These are phyloP conservation scores for Termitomyces sp. DNA, from an alignment of 768 basidiomycete species.

Conservation along the genomic window DNA sequence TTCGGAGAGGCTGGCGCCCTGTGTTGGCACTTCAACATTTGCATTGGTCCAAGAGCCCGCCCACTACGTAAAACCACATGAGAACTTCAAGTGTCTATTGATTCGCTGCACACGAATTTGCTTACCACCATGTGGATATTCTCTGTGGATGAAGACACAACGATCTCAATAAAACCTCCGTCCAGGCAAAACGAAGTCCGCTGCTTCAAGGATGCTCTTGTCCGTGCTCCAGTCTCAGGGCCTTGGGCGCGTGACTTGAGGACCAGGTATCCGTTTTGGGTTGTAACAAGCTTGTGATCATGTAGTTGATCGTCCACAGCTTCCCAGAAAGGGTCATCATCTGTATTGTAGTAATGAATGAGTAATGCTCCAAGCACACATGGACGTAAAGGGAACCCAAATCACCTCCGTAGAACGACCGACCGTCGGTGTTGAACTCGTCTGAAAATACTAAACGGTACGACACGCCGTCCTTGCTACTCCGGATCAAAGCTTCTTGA, in stretches of 20 bases:
- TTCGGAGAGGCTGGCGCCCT: neutral
- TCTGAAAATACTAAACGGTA: slow-evolving; percentile 58
- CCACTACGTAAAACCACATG: slow-evolving; percentile 2
- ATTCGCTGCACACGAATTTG: neutral
- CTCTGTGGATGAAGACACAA: neutral
- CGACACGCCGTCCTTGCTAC: slow-evolving; percentile 43
- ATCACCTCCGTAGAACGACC: slow-evolving; percentile 16
- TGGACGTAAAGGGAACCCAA: neutral
- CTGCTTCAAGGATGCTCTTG: slow-evolving; percentile 1
- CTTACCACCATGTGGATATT: neutral
- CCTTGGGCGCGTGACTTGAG: neutral
- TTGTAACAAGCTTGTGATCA: slow-evolving; percentile 3
- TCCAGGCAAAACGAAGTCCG: slow-evolving; percentile 12
- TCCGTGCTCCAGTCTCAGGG: neutral
- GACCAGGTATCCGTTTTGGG: slow-evolving; percentile 7
- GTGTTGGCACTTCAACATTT: neutral
- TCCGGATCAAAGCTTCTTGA: slow-evolving; percentile 3
- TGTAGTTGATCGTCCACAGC: neutral
- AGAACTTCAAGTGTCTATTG: neutral
- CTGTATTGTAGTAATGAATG: neutral
- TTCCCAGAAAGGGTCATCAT: slow-evolving; percentile 13
- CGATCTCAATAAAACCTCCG: slow-evolving; percentile 17
- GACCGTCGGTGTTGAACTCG: slow-evolving; percentile 54
- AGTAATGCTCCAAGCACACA: neutral
- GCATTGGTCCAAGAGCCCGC: slow-evolving; percentile 2